Evolutionary conservation across 2,329 filamentous ascomycete genomes (phyloP), one percentile per base, ranked within the genome.

Genomic region (Pseudovirgaria hyperparasitica): DNA sequence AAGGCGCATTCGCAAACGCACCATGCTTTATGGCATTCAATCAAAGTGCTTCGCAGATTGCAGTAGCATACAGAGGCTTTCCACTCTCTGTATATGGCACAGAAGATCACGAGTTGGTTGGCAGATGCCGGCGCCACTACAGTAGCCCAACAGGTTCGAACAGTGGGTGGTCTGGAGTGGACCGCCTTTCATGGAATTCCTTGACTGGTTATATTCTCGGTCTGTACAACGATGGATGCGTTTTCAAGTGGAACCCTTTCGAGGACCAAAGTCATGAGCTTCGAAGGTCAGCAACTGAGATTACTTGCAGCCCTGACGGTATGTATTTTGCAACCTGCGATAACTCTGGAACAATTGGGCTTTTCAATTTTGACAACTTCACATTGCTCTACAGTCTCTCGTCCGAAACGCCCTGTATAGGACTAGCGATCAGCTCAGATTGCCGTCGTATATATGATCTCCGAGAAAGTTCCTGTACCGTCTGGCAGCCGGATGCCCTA

Each of bases 161-260:
- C 5, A 9, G 14, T 11, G 10, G 11, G 7, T 25, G 23, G 23
- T 13, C 18, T 5, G 11, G 7, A 16, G 23, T 25, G 7, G 9
- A 10, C 9, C 23, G 23, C 15, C 18, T 25, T 9, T 10, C 23
- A 9, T 25, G 23, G 23, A 25, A 25, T 16, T 16, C 13, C 4
- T 14, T 25, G 9, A 25, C 9, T 16, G 23, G 23, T 16, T 16
- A 25, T 16, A 25, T 25, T 15, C 16, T 25, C 12, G 23, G 23
- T 10, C 4, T 25, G 8, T 3, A 13, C 13, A 25, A 25, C 5
- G 23, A 13, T 10, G 23, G 9, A 14, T 16, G 23, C 23, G 15
- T 25, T 11, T 25, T 25, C 23, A 25, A 25, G 13, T 25, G 23
- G 23, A 14, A 25, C 10, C 23, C 23, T 4, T 7, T 25, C n/a